A percentile compares a stretch with the other conserved stretches of the same genome.
Evolutionary conservation across 352 stramenopile genomes (phyloP).

Genomic region (Phytophthora capsici): DNA sequence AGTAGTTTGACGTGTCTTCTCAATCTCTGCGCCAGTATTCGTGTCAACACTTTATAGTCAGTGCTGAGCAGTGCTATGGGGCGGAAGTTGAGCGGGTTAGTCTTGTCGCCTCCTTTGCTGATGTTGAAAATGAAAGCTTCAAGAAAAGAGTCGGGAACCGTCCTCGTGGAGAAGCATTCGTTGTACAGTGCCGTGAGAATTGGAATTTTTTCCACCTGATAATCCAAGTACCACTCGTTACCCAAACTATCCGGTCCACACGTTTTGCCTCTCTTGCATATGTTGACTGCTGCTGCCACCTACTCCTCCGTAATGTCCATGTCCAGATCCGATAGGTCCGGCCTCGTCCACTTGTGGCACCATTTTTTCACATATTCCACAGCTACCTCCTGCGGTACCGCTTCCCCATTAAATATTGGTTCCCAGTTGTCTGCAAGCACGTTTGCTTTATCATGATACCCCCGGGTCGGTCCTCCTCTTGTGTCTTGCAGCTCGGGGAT

Average conservation of each 20-base stretch:
- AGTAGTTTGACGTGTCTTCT: neutral
- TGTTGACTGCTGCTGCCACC: neutral
- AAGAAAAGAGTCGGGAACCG: too few species aligned
- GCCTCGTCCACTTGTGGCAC: neutral
- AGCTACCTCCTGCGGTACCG: neutral
- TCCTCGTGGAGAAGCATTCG: too few species aligned
- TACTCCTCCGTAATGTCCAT: neutral
- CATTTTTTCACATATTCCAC: neutral
- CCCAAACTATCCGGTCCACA: neutral
- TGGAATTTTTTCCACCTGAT: too few species aligned
- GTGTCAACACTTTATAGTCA: constrained; percentile 11
- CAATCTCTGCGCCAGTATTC: constrained; percentile 7
- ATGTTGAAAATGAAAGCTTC: too few species aligned
- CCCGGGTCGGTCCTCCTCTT: neutral
- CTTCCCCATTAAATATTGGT: neutral
- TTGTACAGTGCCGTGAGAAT: too few species aligned
- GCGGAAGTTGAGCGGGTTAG: constrained; percentile 1
- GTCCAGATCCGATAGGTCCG: neutral
- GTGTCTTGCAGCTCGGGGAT: neutral
- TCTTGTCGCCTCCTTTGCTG: too few species aligned
- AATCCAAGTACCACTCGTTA: neutral
- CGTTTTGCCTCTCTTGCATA: neutral
- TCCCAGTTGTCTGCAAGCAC: neutral
- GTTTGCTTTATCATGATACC: neutral
- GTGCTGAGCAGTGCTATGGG: constrained; percentile 3